phyloP scores from a whole-genome alignment of 2,329 filamentous ascomycete species.

The Berkeleyomyces rouxiae region DNA sequence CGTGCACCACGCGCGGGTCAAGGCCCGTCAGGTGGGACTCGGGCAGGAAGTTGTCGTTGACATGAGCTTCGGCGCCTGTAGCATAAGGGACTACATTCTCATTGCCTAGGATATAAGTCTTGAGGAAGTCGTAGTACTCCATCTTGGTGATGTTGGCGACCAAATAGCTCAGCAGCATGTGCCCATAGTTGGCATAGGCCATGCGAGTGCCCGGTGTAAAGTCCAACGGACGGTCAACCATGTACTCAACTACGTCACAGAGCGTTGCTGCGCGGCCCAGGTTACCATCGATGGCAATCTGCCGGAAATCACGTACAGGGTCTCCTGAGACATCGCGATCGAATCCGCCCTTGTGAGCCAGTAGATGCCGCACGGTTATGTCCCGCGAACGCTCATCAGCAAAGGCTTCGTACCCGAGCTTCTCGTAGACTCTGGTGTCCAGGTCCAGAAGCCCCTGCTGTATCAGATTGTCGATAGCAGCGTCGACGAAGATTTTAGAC shows the following conservation, averaged over 20 bases:
- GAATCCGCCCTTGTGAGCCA: constrained; percentile 11
- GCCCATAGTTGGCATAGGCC: constrained; percentile 14
- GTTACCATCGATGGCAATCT: constrained; percentile 1
- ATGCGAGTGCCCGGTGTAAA: constrained; percentile 2
- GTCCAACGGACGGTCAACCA: constrained; percentile 11
- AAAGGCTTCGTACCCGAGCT: constrained; percentile 9
- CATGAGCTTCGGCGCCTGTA: constrained; percentile 11
- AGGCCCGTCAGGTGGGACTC: constrained; percentile 11
- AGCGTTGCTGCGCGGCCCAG: constrained; percentile 12
- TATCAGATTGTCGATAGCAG: constrained; percentile 13
- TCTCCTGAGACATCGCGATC: constrained; percentile 10
- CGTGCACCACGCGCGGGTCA: constrained; percentile 10
- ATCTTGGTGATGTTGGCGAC: constrained; percentile 12
- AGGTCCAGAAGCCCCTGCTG: constrained; percentile 9
- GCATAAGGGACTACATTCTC: constrained; percentile 14
- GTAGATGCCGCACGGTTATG: constrained; percentile 14
- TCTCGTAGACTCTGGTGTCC: constrained; percentile 5
- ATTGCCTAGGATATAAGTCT: constrained; percentile 8
- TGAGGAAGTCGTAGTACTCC: constrained; percentile 11
- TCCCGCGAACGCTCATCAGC: constrained; percentile 7
- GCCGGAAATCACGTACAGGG: constrained; percentile 11
- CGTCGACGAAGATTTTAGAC: constrained; percentile 15
- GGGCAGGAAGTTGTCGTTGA: constrained; percentile 12
- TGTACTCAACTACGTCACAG: constrained; percentile 15
- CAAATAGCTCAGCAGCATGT: constrained; percentile 16